Evolutionary conservation across 2,329 filamentous ascomycete species (phyloP).

Genomic region (Monosporascus cannonballus): DNA sequence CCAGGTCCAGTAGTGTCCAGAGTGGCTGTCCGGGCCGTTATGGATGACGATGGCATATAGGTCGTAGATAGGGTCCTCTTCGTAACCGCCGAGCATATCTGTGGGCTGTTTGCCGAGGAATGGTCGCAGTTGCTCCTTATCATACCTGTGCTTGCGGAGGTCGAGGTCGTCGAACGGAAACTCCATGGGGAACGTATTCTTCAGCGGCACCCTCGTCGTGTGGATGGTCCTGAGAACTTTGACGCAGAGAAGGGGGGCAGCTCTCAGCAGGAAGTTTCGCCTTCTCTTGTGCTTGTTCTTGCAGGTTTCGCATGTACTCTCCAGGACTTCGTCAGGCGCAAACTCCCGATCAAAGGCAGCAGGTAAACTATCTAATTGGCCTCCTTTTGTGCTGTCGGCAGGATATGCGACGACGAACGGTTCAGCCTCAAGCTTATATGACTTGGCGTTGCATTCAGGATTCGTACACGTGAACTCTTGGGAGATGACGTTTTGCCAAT

Average conservation of each 20-base stretch:
- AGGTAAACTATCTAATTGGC: not conserved
- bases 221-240: conserved; percentile 38
- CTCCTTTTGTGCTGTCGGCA: not conserved
- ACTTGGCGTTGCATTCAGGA: conserved; percentile 47
- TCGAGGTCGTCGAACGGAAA: conserved; percentile 71
- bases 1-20: conserved; percentile 76
- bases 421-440: conserved; percentile 31
- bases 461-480: conserved; percentile 69
- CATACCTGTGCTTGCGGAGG: conserved; percentile 34
- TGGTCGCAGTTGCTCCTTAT: conserved; percentile 6
- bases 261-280: conserved; percentile 46
- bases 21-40: conserved; percentile 57
- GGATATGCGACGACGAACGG: not conserved
- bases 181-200: conserved; percentile 64
- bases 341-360: conserved; percentile 1
- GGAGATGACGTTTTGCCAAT: conserved; percentile 64
- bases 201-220: conserved; percentile 37
- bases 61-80: conserved; percentile 66
- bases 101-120: conserved; percentile 16
- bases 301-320: conserved; percentile 71
- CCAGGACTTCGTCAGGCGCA: conserved; percentile 54
- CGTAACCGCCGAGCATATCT: conserved; percentile 35
- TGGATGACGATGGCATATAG: conserved; percentile 83
- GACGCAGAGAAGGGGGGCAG: conserved; percentile 66
- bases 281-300: conserved; percentile 50